A percentile compares a stretch with the other conserved stretches of the same genome.
Evolutionary conservation across 345 rosid species (phyloP).

Genomic region (Psidium guajava): DNA sequence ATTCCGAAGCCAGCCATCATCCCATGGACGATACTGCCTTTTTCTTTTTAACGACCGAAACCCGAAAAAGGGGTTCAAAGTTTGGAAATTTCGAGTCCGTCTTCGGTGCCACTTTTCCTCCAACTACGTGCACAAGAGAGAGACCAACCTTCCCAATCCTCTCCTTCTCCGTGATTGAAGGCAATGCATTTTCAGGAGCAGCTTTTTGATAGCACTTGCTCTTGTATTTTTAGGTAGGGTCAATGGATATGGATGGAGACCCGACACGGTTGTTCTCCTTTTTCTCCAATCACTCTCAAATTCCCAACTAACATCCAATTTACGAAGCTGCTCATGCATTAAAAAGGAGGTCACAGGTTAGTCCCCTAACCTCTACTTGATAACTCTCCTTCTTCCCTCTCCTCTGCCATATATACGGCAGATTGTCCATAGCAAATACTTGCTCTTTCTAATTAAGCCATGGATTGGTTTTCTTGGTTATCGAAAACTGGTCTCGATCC

Average conservation of each 20-base stretch:
- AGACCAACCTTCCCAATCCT: neutral
- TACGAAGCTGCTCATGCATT: neutral
- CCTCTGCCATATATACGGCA: neutral
- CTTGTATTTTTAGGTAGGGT: neutral
- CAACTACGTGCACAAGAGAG: neutral
- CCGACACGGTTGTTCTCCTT: neutral
- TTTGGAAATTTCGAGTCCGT: neutral
- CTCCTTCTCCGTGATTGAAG: conserved; percentile 1
- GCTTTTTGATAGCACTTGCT: neutral
- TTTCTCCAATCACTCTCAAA: neutral
- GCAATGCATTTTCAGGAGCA: neutral
- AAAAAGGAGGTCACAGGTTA: too few relatives aligned
- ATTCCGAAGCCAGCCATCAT: neutral
- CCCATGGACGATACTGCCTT: neutral
- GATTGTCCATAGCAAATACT: neutral
- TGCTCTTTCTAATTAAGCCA: neutral
- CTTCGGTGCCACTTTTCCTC: neutral
- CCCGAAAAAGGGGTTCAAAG: neutral
- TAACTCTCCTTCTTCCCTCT: neutral
- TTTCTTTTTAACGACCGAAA: neutral
- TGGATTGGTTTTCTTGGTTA: conserved; percentile 99
- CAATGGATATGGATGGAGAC: neutral
- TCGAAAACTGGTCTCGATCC: conserved; percentile 67
- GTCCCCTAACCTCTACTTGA: neutral
- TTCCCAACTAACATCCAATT: neutral